phyloP scores from a whole-genome alignment of 1,284 basidiomycete species.

The Earliella scabrosa region DNA sequence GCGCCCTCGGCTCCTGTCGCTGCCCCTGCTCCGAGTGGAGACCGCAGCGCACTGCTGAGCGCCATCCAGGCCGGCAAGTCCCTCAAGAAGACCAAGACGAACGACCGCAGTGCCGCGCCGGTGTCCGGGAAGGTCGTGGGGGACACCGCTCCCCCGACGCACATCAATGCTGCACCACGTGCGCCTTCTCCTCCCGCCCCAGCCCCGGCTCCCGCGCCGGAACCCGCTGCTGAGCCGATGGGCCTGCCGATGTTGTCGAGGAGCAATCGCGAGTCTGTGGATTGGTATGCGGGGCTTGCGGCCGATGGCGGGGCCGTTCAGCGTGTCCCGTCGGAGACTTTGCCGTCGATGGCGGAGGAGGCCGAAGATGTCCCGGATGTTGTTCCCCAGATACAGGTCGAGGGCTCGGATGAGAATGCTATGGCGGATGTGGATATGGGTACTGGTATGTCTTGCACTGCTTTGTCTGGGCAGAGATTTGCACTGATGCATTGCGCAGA shows the following conservation, averaged over 20 bases:
- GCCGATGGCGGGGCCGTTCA: constrained; percentile 58
- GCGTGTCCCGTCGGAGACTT: constrained; percentile 34
- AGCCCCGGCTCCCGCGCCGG: constrained; percentile 23
- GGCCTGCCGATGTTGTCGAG: constrained; percentile 33
- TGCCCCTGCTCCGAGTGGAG: constrained; percentile 46
- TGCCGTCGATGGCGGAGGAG: constrained; percentile 68
- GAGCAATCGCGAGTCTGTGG: constrained; percentile 80
- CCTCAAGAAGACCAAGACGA: constrained; percentile 81
- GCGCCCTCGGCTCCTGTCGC: constrained; percentile 43
- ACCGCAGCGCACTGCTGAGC: constrained; percentile 73
- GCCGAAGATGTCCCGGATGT: constrained; percentile 42
- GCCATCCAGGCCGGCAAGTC: constrained; percentile 85
- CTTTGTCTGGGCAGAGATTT: constrained; percentile 4
- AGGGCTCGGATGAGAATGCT: constrained; percentile 58
- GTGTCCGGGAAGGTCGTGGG: constrained; percentile 82
- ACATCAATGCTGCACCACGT: constrained; percentile 59
- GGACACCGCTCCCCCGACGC: constrained; percentile 73
- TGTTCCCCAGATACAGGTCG: constrained; percentile 61
- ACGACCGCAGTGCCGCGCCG: constrained; percentile 78
- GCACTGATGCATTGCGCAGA: constrained; percentile 42
- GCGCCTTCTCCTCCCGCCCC: constrained; percentile 44
- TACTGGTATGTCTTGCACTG: constrained; percentile 47
- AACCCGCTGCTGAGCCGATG: constrained; percentile 17
- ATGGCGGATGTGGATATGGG: constrained; percentile 82
- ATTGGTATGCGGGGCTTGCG: constrained; percentile 92